Base-by-base conservation (phyloP, 2,329 filamentous ascomycete genomes). In the Ceratocystis cacaofunesta region DNA sequence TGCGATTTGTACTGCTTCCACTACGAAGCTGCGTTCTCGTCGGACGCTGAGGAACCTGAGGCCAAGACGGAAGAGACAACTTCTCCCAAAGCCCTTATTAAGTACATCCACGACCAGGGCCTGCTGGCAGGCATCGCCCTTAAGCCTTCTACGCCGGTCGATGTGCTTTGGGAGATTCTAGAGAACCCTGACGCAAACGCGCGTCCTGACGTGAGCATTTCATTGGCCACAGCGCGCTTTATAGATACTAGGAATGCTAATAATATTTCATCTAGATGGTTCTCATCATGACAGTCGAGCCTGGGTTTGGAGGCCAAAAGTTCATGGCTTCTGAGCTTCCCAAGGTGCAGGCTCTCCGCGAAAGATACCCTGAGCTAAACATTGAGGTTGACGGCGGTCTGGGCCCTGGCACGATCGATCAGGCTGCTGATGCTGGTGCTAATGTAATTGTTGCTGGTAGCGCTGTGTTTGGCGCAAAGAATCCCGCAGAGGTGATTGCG, bases 1-100 rank as follows among this genome's bases (percentile, higher is more conserved):
- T 96, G 92, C 77, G 91, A 99, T 76, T 82, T 99, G n/a, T 99
- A 99, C 80, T 97, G 94, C 81, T 99, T 99, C 81, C 94, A 99
- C 80, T 97, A 97, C 77, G 94, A 99, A 78, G 94, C 94, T 30
- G 94, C 94, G 69, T 83, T 94, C 70, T 95, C 90, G 62, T 89
- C 88, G 55, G 90, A 89, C 44, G 91, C 92, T 71, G 90, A 92
- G 73, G 85, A 82, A 65, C 92, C 92, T 61, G 85, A 88, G 70
- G 82, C 81, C 65, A 81, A 78, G 64, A 85, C 84, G 15, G 87
- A 88, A 65, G 75, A 79, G 68, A 87, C 85, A 75, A 97, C 92
- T 1, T 91, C 78, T 72, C 92, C 94, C 4, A 86, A 85, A 72
- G 89, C 92, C 70, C 78, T 99, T 71, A 90, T 97, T 71, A 83